Percentiles rank a stretch among this genome's conserved stretches.
Evolutionary conservation across 306 rosid genomes (phyloP).

Genomic region (Carpinus fangiana): DNA sequence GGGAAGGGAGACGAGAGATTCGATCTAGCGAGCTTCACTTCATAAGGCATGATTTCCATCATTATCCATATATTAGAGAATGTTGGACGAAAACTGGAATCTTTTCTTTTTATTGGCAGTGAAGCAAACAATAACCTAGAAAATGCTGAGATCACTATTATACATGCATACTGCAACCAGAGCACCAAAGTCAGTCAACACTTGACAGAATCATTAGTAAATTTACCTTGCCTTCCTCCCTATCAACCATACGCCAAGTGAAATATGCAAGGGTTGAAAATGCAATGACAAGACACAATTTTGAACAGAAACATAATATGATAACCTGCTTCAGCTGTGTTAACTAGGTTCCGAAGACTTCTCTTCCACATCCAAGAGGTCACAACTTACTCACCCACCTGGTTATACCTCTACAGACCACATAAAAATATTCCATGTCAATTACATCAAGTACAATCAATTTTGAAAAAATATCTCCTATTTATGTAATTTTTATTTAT

Average conservation of each 20-base stretch:
- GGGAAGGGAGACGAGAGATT: too few species aligned
- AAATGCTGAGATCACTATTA: background rate
- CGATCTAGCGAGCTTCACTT: too few species aligned
- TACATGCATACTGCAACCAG: background rate
- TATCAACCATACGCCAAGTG: background rate
- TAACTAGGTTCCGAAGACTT: background rate
- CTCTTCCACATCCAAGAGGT: background rate
- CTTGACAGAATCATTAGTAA: background rate
- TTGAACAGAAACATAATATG: background rate
- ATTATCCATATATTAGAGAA: background rate
- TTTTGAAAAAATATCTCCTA: background rate
- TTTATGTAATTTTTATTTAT: background rate
- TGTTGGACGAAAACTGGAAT: background rate
- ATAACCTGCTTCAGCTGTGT: slow-evolving; percentile 1
- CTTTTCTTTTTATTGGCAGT: background rate
- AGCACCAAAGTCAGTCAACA: background rate
- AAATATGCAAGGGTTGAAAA: background rate
- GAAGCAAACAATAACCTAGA: background rate
- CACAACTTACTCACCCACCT: background rate
- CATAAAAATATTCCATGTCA: background rate
- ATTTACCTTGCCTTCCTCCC: background rate
- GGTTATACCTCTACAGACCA: background rate
- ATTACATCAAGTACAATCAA: background rate
- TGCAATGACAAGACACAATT: background rate
- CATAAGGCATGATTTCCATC: too few species aligned